These are phyloP conservation scores for Mortierella hygrophila DNA, from an alignment of 192 early-diverging fungal genomes.

Conservation along the genomic window DNA sequence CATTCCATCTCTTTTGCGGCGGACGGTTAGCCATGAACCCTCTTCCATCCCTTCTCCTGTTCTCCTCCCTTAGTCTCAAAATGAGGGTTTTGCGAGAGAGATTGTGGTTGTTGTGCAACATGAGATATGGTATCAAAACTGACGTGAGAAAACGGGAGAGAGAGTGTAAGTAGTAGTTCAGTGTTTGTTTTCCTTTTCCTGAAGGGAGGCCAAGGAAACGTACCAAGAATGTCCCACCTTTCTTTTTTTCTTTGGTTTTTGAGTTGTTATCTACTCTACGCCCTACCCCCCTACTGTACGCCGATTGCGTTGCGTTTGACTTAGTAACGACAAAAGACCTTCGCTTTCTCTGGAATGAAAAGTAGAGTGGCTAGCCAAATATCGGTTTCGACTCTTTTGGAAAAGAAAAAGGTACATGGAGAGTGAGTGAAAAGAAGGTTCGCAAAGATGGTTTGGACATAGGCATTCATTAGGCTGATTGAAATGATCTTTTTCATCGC, in stretches of 20 bases:
- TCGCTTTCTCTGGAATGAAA: neutral
- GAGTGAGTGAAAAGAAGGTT: neutral
- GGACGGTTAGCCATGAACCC: too few species aligned
- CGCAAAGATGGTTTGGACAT: neutral
- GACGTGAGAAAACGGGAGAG: neutral
- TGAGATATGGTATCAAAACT: conserved; percentile 1
- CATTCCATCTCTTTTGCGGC: neutral
- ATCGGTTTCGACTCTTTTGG: neutral
- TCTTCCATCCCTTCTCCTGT: neutral
- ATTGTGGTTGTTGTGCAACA: neutral
- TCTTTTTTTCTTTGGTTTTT: neutral
- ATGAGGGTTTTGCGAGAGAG: neutral
- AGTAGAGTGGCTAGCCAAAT: neutral
- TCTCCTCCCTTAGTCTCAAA: neutral
- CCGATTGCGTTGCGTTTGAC: neutral
- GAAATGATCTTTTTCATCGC: neutral
- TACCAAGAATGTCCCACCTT: neutral
- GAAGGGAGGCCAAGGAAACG: neutral
- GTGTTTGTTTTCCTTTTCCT: neutral
- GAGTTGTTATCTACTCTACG: neutral
- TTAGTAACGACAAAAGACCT: neutral
- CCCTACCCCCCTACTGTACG: neutral
- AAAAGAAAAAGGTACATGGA: neutral
- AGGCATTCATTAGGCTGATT: neutral
- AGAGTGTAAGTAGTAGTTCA: neutral